phyloP scores from a whole-genome alignment of 192 early-diverging fungal species.

The Coemansia sp. region DNA sequence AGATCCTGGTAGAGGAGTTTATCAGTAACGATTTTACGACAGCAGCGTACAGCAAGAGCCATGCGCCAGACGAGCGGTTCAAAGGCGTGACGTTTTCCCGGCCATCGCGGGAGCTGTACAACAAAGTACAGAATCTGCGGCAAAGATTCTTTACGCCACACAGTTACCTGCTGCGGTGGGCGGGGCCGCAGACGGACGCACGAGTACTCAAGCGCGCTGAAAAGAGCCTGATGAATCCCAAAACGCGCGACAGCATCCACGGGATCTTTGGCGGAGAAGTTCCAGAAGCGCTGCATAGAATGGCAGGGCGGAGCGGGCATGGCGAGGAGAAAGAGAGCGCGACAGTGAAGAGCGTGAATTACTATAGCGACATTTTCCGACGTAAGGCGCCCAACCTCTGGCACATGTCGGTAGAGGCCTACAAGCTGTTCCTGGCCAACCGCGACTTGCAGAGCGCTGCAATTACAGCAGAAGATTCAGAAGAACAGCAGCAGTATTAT shows the following conservation, averaged over 20 bases:
- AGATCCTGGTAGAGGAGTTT: constrained; percentile 46
- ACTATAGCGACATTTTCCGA: constrained; percentile 49
- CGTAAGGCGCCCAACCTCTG: constrained; percentile 28
- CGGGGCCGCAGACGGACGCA: constrained; percentile 22
- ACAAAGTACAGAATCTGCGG: constrained; percentile 49
- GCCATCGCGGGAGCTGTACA: constrained; percentile 46
- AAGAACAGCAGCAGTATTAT: not conserved
- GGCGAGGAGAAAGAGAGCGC: constrained; percentile 2
- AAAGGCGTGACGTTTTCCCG: constrained; percentile 19
- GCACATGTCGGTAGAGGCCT: constrained; percentile 33
- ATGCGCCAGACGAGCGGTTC: constrained; percentile 35
- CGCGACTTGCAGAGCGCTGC: constrained; percentile 16
- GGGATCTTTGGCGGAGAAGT: constrained; percentile 29
- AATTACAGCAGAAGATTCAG: not conserved
- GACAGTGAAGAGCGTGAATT: constrained; percentile 47
- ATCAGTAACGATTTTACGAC: constrained; percentile 24
- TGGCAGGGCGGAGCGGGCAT: not conserved
- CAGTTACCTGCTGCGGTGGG: constrained; percentile 48
- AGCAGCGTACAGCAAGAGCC: constrained; percentile 40
- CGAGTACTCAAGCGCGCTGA: constrained; percentile 24
- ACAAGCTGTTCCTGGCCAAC: constrained; percentile 27
- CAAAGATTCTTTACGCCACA: constrained; percentile 51
- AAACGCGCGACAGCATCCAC: constrained; percentile 47
- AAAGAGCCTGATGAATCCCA: constrained; percentile 41
- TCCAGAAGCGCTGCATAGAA: constrained; percentile 11